Base-by-base conservation (phyloP, 306 rosid genomes). In the Styphnolobium japonicum region DNA sequence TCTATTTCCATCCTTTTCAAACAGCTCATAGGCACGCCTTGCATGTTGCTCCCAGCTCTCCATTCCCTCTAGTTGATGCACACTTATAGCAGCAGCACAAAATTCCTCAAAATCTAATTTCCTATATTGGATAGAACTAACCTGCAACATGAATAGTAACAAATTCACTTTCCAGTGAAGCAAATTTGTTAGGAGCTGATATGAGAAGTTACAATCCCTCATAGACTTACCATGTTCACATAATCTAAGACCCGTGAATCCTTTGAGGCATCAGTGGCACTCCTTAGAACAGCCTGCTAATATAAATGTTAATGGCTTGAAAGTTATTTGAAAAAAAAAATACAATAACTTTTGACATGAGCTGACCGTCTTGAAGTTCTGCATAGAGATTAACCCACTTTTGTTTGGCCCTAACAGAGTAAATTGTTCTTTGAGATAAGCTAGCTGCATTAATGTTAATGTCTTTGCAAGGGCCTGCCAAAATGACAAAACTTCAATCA, bases 91-190 rank as follows among this genome's bases (percentile, higher is more conserved):
- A 60, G 97, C 93, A 70, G 94, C 92, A 77, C 98, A 90, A 71
- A 94, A 94, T 80, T 92, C 98, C 88, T 94, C 96, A 77, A 94
- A 94, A 79, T 94, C 92, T 78, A 94, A 33, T 78, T 87, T 92
- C 76, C 91, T 87, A 81, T 94, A 94, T 49, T 88, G 96, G 52
- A 87, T 84, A 48, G 97, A 90, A 76, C 96, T 87, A 80, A 94
- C 75, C 98, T 94, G 91, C 77, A 83, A 61, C 69, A 87, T 57
- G 48, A 40, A 77, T n/a, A 6, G 55, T 33, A 57, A 58, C 52
- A 68, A 2, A 27, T 77, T 72, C 53, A 68, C 37, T 45, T 29
- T 65, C 67, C 31, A 21, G 37, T 56, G 58, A 57, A 64, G 49
- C 22, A 76, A 34, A 15, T 52, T 48, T 43, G 43, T 12, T 4